These are phyloP conservation scores for Curvularia sp. DNA, from an alignment of 2,329 filamentous ascomycete genomes.

Conservation along the genomic window DNA sequence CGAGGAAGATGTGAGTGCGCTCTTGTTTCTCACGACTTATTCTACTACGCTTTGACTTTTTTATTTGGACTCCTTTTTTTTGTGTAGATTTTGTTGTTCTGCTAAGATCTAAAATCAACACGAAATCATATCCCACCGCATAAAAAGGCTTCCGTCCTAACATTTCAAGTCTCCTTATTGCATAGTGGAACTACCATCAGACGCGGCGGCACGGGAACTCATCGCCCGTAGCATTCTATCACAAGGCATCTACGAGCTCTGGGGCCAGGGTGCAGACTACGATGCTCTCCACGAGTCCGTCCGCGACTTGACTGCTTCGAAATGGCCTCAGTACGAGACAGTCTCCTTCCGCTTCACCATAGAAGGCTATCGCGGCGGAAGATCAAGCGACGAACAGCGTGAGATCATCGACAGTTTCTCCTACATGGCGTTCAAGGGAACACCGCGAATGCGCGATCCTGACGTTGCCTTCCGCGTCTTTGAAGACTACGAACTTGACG, in stretches of 20 bases:
- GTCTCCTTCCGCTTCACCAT: conserved; percentile 83
- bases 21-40: neutral
- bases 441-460: conserved; percentile 72
- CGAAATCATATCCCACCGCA: neutral
- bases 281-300: conserved; percentile 72
- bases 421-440: conserved; percentile 79
- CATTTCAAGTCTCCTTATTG: conserved; percentile 81
- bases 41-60: neutral
- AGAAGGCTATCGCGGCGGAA: conserved; percentile 80
- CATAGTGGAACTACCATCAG: conserved; percentile 70
- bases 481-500: conserved; percentile 74
- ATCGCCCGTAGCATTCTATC: conserved; percentile 80
- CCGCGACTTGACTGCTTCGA: conserved; percentile 62
- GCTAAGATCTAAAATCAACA: no score
- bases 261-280: conserved; percentile 76
- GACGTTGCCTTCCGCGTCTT: conserved; percentile 80
- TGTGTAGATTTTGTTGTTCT: neutral
- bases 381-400: conserved; percentile 68
- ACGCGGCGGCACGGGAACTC: conserved; percentile 70
- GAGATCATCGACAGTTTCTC: conserved; percentile 81
- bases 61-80: neutral
- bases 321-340: conserved; percentile 71
- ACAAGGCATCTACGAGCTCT: conserved; percentile 86
- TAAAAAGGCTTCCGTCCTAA: conserved; percentile 15
- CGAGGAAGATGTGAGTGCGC: conserved; percentile 68